A percentile compares a stretch with the other conserved stretches of the same genome.
These are phyloP conservation scores for Pseudonitzschia multistriata DNA, from an alignment of 108 stramenopile species.

Conservation along the genomic window DNA sequence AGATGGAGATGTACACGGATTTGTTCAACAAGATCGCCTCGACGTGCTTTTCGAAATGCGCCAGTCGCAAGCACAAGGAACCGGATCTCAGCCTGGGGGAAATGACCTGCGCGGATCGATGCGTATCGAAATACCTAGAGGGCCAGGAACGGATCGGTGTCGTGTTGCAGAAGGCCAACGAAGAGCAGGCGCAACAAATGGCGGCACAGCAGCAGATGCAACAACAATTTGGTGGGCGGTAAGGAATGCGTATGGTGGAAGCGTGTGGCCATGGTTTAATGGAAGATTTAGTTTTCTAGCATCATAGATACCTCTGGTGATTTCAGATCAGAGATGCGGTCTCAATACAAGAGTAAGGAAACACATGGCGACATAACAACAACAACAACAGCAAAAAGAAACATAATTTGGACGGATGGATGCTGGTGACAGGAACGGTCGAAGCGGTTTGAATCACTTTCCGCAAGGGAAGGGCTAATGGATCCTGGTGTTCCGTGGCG, in stretches of 20 bases:
- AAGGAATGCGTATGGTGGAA: too few relatives aligned
- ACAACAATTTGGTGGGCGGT: slow-evolving; percentile 56
- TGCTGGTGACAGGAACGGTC: not conserved
- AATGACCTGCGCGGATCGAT: slow-evolving; percentile 95
- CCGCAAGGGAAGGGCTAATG: not conserved
- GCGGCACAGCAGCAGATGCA: slow-evolving; percentile 70
- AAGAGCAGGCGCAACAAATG: slow-evolving; percentile 72
- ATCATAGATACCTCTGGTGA: not conserved
- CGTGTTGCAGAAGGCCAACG: slow-evolving; percentile 84
- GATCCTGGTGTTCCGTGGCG: not conserved
- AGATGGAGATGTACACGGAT: slow-evolving; percentile 97
- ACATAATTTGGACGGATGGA: not conserved
- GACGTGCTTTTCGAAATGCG: slow-evolving; percentile 93
- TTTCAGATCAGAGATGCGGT: not conserved
- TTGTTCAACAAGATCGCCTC: slow-evolving; percentile 92
- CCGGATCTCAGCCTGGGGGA: slow-evolving; percentile 91
- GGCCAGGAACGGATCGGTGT: slow-evolving; percentile 87
- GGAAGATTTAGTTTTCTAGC: too few relatives aligned
- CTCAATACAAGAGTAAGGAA: too few relatives aligned
- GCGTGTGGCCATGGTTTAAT: too few relatives aligned
- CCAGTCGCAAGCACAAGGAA: slow-evolving; percentile 82
- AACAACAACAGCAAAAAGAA: not conserved
- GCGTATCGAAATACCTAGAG: slow-evolving; percentile 93
- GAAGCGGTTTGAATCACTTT: not conserved
- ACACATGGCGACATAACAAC: not conserved